Base-by-base conservation (phyloP, 495 filamentous ascomycete genomes). In the Neurospora africana region DNA sequence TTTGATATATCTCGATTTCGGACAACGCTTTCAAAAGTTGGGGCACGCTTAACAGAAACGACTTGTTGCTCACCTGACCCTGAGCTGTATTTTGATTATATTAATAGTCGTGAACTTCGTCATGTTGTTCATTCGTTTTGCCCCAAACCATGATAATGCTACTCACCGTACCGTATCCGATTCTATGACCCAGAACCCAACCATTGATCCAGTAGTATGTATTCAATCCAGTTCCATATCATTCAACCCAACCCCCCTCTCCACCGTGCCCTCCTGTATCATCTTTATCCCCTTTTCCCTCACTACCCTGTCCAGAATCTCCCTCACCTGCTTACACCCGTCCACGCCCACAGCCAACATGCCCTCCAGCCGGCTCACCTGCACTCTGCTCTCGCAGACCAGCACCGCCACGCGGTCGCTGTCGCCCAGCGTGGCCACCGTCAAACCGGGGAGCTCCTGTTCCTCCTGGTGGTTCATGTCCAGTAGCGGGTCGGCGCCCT, bases 291-390 rank as follows among this genome's bases (percentile, higher is more conserved):
- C 92, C 78, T 89, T 89, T 74, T 82, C 84, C 77, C 88, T 86
- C 9, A 94, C 90, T 9, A 92, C 87, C 41, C 81, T 79, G 78
- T 95, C 92, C 75, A 95, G 75, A 39, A 97, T 88, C 76, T 91
- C 88, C 73, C 91, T 87, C 35, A 99, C 86, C 81, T 94, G 91
- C 80, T 88, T 91, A 81, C 96, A 98, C 47, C 94, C 95, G 81
- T 97, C 95, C 53, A 97, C 89, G 0, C 91, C 96, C 13, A 95
- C 93, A 0, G 91, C 93, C 75, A 98, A 80, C 93, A 99, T 96
- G 1, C 91, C 91, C 83, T 99, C 95, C 40, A 98, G 77, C 75
- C 92, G 87, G 43, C 87, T 87, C 68, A 89, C 86, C 77, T 93
- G 89, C 27, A 95, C 89, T 61, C 88, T 89, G 71, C 89, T 93